These are phyloP conservation scores for Setaria viridis DNA, from an alignment of 202 grass and related monocot genomes.

Conservation along the genomic window DNA sequence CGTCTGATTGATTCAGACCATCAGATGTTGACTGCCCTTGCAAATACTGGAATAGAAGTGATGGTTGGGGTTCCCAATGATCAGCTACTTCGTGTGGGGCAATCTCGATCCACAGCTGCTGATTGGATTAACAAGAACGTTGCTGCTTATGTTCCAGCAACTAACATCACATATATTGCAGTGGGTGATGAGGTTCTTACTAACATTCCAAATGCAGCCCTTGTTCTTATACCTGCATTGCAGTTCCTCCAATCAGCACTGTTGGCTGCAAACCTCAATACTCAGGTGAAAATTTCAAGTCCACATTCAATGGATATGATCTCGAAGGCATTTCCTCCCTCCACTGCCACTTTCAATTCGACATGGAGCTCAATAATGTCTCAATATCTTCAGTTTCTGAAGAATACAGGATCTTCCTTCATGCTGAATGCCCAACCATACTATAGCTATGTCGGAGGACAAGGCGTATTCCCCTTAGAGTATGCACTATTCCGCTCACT, in stretches of 20 bases:
- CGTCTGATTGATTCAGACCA: conserved; percentile 81
- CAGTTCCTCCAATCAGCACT: conserved; percentile 91
- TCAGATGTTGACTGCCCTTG: conserved; percentile 82
- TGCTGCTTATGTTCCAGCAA: conserved; percentile 72
- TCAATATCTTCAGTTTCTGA: conserved; percentile 89
- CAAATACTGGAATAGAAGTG: conserved; percentile 94
- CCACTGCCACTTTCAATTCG: conserved; percentile 92
- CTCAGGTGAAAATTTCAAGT: conserved; percentile 83
- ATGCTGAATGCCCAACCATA: conserved; percentile 98
- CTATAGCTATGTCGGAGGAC: conserved; percentile 81
- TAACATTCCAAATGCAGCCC: conserved; percentile 77
- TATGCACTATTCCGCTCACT: conserved; percentile 82
- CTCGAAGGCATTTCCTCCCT: conserved; percentile 84
- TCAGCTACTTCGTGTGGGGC: conserved; percentile 84
- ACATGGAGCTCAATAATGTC: conserved; percentile 83
- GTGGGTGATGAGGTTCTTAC: conserved; percentile 94
- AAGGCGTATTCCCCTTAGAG: conserved; percentile 91
- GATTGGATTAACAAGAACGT: conserved; percentile 98
- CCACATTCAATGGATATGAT: conserved; percentile 92
- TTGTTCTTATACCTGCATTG: conserved; percentile 88
- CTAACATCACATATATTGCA: conserved; percentile 96
- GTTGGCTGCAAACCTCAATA: conserved; percentile 91
- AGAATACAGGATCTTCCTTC: conserved; percentile 76
- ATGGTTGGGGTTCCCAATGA: conserved; percentile 86
- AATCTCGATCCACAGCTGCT: conserved; percentile 79